A percentile compares a stretch with the other conserved stretches of the same genome.
These are phyloP conservation scores for Prunella vulgaris DNA, from an alignment of 257 asterid genomes.

Conservation along the genomic window DNA sequence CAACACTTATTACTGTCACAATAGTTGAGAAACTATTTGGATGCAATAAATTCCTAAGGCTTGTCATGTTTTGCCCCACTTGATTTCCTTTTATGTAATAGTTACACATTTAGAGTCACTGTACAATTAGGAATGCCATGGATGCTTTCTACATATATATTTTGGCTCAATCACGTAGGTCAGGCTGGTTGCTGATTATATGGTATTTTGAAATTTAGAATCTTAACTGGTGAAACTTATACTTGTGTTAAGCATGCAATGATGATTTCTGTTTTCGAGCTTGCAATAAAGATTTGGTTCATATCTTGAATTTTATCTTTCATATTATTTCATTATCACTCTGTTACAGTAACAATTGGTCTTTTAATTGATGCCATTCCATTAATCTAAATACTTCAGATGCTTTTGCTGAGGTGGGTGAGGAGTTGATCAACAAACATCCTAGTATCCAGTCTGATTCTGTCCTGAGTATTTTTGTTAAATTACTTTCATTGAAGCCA, in stretches of 20 bases:
- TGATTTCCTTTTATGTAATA: not conserved
- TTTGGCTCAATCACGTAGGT: not conserved
- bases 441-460: slow-evolving; percentile 43
- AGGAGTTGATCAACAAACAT: slow-evolving; percentile 22
- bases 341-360: not conserved
- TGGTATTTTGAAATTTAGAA: not conserved
- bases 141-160: not conserved
- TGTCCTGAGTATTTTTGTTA: slow-evolving; percentile 39
- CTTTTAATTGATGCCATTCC: not conserved
- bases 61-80: not conserved
- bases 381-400: slow-evolving; percentile 36
- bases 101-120: not conserved
- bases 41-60: not conserved
- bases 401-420: slow-evolving; percentile 45
- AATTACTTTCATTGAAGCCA: slow-evolving; percentile 49
- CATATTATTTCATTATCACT: not conserved
- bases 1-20: not conserved
- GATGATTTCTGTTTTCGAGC: not conserved
- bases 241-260: not conserved
- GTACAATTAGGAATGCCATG: not conserved
- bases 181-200: not conserved
- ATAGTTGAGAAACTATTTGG: not conserved
- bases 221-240: not conserved
- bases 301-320: not conserved
- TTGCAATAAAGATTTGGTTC: not conserved